Evolutionary conservation across 345 rosid species (phyloP).

Genomic region (Ceriops zippeliana): DNA sequence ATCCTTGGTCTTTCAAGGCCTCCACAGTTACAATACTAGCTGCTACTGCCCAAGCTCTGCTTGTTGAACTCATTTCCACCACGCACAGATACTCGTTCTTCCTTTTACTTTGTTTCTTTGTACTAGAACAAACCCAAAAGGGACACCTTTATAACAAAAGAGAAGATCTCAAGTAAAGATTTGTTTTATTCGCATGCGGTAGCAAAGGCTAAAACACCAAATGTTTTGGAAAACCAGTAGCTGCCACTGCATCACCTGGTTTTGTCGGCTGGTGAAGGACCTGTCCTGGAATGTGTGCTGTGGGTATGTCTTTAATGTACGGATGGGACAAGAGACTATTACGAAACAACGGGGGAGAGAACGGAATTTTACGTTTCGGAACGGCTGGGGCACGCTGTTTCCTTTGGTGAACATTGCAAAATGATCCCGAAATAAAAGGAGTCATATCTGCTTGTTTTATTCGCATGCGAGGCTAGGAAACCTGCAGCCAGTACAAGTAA

Average conservation of each 20-base stretch:
- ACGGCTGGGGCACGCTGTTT: neutral
- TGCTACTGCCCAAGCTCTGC: constrained; percentile 41
- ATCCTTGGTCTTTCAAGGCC: constrained; percentile 42
- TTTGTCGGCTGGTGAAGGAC: too few species aligned
- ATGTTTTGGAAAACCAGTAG: too few species aligned
- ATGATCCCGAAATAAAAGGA: neutral
- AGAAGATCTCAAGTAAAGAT: too few species aligned
- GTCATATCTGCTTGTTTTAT: neutral
- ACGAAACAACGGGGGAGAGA: neutral
- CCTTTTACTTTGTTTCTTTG: too few species aligned
- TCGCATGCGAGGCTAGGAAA: neutral
- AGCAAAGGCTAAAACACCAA: too few species aligned
- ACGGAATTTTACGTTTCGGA: neutral
- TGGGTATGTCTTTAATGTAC: neutral
- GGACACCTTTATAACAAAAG: neutral
- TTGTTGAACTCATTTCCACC: constrained; percentile 24
- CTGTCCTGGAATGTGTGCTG: too few species aligned
- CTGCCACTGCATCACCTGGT: too few species aligned
- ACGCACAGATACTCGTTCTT: neutral
- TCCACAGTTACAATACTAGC: constrained; percentile 37
- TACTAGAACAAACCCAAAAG: neutral
- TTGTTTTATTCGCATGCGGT: too few species aligned
- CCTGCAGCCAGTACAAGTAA: neutral
- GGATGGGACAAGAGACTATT: neutral
- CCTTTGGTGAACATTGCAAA: neutral